phyloP scores from a whole-genome alignment of 73 alveolate genomes.

The Blepharisma stoltei region DNA sequence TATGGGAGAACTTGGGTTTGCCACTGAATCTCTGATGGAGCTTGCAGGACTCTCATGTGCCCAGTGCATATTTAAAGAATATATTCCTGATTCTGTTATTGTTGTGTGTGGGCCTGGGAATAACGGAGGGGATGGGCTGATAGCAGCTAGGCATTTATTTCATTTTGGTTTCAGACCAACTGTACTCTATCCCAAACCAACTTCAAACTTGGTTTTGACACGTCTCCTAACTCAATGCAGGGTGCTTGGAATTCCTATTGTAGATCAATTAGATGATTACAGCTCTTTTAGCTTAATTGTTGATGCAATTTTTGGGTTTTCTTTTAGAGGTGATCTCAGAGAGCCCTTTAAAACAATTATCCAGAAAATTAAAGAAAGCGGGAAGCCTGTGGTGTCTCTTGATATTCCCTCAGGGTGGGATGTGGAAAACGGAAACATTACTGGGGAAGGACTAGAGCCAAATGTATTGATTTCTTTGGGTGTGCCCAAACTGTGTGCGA shows the following conservation, averaged over 20 bases:
- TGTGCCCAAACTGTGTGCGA: conserved; percentile 93
- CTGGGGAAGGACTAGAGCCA: conserved; percentile 33
- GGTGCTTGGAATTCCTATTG: conserved; percentile 47
- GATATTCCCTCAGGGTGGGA: conserved; percentile 99
- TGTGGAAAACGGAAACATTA: conserved; percentile 90
- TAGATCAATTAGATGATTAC: conserved; percentile 42
- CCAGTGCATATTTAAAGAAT: conserved; percentile 62
- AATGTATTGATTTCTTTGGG: conserved; percentile 77
- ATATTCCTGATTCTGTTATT: conserved; percentile 51
- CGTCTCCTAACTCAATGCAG: conserved; percentile 77
- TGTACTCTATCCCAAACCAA: conserved; percentile 86
- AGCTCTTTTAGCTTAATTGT: conserved; percentile 61
- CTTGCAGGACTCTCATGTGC: conserved; percentile 91
- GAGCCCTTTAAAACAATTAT: conserved; percentile 90
- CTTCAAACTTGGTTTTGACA: conserved; percentile 66
- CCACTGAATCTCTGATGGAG: conserved; percentile 88
- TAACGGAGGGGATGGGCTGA: conserved; percentile 97
- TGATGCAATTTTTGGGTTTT: conserved; percentile 95
- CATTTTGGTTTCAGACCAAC: conserved; percentile 83
- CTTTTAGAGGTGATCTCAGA: conserved; percentile 94
- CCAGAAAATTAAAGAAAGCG: conserved; percentile 58
- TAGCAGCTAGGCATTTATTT: conserved; percentile 92
- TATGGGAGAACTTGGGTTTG: conserved; percentile 76
- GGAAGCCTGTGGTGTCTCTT: conserved; percentile 80
- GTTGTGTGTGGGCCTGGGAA: conserved; percentile 98